Percentiles rank a stretch among this genome's conserved stretches.
Conservation (phyloP, 805 yeast genomes). For the Candida takata region DNA sequence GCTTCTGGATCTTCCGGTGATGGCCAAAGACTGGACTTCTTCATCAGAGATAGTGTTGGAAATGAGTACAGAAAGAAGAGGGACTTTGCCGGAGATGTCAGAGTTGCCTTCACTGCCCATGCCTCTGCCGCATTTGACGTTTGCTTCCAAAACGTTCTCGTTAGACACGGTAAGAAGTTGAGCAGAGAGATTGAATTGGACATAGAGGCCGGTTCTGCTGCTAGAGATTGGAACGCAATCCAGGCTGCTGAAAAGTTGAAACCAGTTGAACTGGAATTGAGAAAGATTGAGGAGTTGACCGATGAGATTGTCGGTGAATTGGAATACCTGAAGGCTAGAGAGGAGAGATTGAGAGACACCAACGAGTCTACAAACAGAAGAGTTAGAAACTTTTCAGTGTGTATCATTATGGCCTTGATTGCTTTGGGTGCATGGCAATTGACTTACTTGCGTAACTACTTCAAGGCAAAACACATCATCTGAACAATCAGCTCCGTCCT, state of each 20-base stretch:
- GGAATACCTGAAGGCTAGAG: constrained; percentile 79
- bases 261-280: constrained; percentile 86
- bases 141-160: constrained; percentile 70
- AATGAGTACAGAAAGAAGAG: constrained; percentile 76
- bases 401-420: constrained; percentile 61
- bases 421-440: constrained; percentile 91
- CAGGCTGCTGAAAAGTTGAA: constrained; percentile 90
- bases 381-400: constrained; percentile 77
- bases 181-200: constrained; percentile 80
- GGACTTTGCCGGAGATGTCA: constrained; percentile 65
- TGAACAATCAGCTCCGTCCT: no score
- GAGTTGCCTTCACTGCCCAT: constrained; percentile 81
- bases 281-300: constrained; percentile 79
- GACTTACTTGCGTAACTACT: constrained; percentile 84
- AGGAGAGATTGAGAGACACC: constrained; percentile 90
- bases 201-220: constrained; percentile 92
- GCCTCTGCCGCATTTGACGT: constrained; percentile 82
- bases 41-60: constrained; percentile 70
- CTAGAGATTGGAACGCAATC: constrained; percentile 94
- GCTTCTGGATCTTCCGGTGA: constrained; percentile 75
- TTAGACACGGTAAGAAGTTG: constrained; percentile 36
- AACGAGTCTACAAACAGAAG: constrained; percentile 94
- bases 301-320: constrained; percentile 76
- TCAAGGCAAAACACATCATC: constrained; percentile 77
- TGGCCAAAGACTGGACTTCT: constrained; percentile 72